Evolutionary conservation across 1,284 basidiomycete genomes (phyloP), one percentile per base, ranked within the genome.

Genomic region (Austropuccinia psidii): DNA sequence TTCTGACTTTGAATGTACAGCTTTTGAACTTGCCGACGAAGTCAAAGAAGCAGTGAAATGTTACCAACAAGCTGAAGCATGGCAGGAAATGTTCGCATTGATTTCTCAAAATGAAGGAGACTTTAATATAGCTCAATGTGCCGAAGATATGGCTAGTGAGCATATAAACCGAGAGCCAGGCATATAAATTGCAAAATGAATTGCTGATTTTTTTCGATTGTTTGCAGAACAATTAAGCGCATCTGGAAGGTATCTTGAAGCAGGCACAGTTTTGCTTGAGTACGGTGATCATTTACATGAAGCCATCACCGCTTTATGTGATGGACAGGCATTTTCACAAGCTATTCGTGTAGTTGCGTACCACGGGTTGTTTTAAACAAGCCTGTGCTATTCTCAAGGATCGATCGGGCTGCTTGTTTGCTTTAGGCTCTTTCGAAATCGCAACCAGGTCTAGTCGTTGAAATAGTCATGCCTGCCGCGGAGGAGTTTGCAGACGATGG

Each of bases 61-160:
- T 0, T 88, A 91, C 77, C 91, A 95, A 80, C 89, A 88, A 74
- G 89, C 90, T 0, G 83, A 93, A 31, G 86, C 90, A 52, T 97
- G 94, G 93, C 87, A 89, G 77, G 91, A 93, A 77, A 83, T 94
- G 0, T 95, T 97, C 79, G 87, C 89, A n/a, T 82, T 95, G 21
- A 89, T 89, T 74, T 45, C 77, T 76, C 82, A 83, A 76, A 80
- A 83, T 77, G 1, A 49, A 77, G 77, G 82, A 15, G 75, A 84
- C 17, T 91, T 17, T 80, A 83, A 21, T 85, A 85, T 5, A 1
- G 2, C 11, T 15, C 27, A 45, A 24, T 33, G 17, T 24, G 55
- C 43, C 5, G 39, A 21, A 3, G 43, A 45, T 41, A n/a, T 45
- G 24, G 27, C 47, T 33, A 1, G 86, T 87, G 79, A 89, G 86